These are phyloP conservation scores for Vitis hybrid DNA, from an alignment of 177 flowering plant species.

Conservation along the genomic window DNA sequence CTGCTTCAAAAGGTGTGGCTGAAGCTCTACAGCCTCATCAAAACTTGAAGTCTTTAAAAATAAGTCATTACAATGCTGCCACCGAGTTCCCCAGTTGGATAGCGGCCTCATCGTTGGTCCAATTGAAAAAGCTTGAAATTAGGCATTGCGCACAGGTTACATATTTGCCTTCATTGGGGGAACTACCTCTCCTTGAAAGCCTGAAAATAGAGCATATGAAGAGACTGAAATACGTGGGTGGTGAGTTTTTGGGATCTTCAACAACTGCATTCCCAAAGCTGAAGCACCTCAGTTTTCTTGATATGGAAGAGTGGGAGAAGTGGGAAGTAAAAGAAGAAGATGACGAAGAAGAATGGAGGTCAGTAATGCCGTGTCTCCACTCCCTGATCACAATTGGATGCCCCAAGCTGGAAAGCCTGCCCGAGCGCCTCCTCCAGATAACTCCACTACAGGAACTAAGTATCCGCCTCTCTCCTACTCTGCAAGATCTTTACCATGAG, in stretches of 20 bases:
- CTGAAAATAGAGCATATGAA: too few species aligned
- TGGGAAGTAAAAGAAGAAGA: too few species aligned
- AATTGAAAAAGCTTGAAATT: background rate
- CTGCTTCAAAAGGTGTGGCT: too few species aligned
- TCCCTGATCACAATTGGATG: background rate
- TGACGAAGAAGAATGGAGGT: too few species aligned
- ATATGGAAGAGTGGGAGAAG: too few species aligned
- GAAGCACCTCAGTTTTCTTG: rapidly evolving
- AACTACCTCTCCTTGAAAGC: background rate
- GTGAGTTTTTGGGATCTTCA: too few species aligned
- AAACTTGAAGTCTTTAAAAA: background rate
- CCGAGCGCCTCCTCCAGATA: background rate
- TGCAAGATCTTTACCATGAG: too few species aligned
- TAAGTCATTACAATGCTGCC: background rate
- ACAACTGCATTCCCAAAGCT: too few species aligned
- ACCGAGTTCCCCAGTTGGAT: constrained; percentile 1
- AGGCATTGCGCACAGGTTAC: background rate
- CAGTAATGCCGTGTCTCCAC: constrained; percentile 6
- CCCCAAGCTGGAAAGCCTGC: background rate
- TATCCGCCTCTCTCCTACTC: too few species aligned
- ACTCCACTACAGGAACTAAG: background rate
- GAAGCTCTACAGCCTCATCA: constrained; percentile 3
- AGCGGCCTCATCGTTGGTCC: background rate
- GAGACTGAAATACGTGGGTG: too few species aligned
- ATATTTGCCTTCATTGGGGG: constrained; percentile 6